Evolutionary conservation across 2,329 filamentous ascomycete genomes (phyloP).

Genomic region (Alternaria postmessia): DNA sequence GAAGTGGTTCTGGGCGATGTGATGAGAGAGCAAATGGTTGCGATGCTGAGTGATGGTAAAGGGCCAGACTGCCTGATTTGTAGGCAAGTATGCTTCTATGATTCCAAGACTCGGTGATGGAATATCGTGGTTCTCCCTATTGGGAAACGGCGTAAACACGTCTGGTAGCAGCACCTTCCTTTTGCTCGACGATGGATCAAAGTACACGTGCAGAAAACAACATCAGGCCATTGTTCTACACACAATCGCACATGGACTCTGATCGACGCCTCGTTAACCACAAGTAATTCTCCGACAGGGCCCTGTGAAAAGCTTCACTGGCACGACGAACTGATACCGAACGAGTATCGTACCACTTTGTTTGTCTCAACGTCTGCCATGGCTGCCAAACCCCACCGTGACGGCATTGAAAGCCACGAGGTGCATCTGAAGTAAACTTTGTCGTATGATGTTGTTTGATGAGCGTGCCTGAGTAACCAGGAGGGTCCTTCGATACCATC

Average conservation of each 20-base stretch:
- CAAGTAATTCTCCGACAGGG: slow-evolving; percentile 15
- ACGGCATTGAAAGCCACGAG: slow-evolving; percentile 27
- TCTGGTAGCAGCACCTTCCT: neutral
- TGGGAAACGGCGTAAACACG: slow-evolving; percentile 25
- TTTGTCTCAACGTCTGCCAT: slow-evolving; percentile 39
- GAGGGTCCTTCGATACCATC: slow-evolving; percentile 22
- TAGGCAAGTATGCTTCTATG: neutral
- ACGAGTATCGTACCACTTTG: slow-evolving; percentile 45
- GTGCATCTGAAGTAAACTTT: slow-evolving; percentile 44
- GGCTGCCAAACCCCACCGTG: slow-evolving; percentile 9
- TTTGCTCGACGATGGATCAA: slow-evolving; percentile 7
- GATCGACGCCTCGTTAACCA: slow-evolving; percentile 5
- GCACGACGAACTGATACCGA: slow-evolving; percentile 32
- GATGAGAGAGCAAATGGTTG: slow-evolving; percentile 13
- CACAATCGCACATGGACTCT: slow-evolving; percentile 6
- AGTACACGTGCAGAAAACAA: slow-evolving; percentile 31
- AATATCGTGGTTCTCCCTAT: slow-evolving; percentile 24
- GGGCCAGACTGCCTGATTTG: neutral
- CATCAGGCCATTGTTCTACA: slow-evolving; percentile 44
- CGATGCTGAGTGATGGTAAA: slow-evolving; percentile 23
- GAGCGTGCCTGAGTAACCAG: slow-evolving; percentile 24
- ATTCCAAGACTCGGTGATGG: neutral
- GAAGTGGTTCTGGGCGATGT: slow-evolving; percentile 11
- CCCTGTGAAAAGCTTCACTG: slow-evolving; percentile 23
- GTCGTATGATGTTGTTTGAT: slow-evolving; percentile 50